These are phyloP conservation scores for Umbelopsis sp. DNA, from an alignment of 192 early-diverging fungal genomes.

Conservation along the genomic window DNA sequence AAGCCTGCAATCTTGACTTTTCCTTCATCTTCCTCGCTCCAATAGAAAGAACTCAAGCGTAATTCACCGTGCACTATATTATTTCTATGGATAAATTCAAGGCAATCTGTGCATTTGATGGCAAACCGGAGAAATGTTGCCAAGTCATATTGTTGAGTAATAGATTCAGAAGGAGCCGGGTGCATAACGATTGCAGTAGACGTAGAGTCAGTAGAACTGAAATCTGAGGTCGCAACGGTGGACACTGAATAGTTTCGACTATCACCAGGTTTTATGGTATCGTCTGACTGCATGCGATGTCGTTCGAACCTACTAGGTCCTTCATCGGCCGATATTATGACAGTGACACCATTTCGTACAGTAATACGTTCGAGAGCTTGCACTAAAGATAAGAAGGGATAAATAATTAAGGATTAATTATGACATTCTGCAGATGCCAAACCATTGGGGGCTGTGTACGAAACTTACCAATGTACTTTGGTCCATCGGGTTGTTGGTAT, in stretches of 20 bases:
- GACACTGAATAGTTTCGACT: neutral
- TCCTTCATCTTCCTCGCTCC: conserved; percentile 22
- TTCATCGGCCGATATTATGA: conserved; percentile 30
- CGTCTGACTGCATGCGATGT: conserved; percentile 13
- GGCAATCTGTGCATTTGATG: conserved; percentile 30
- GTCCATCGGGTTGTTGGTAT: conserved; percentile 27
- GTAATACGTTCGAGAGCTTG: conserved; percentile 28
- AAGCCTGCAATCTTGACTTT: conserved; percentile 29
- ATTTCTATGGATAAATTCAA: conserved; percentile 36
- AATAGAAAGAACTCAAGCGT: conserved; percentile 24
- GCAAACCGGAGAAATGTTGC: conserved; percentile 34
- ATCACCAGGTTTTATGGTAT: neutral
- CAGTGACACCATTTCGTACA: conserved; percentile 25
- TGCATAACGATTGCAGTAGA: neutral
- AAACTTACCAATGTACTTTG: conserved; percentile 30
- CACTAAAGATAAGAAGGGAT: neutral
- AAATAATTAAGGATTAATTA: neutral
- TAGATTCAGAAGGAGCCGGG: neutral
- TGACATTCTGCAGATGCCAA: neutral
- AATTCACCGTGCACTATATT: conserved; percentile 34
- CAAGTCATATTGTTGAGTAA: conserved; percentile 23
- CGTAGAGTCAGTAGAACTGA: neutral
- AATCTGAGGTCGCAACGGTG: neutral
- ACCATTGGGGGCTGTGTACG: too few species aligned
- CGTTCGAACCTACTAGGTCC: conserved; percentile 20